Evolutionary conservation across 2,329 filamentous ascomycete species (phyloP).

Genomic region (Pezicula neosporulosa): DNA sequence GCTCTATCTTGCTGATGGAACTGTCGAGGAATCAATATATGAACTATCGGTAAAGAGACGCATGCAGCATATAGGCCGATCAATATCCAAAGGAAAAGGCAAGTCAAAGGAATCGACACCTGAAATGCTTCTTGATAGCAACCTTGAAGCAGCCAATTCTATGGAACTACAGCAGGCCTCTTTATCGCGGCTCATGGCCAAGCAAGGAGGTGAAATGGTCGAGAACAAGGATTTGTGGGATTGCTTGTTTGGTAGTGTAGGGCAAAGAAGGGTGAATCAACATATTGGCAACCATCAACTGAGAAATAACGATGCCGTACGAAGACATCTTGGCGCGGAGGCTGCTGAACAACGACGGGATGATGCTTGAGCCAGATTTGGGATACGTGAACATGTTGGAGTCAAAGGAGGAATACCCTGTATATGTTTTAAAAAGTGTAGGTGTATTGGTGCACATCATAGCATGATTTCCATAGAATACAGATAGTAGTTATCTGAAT

Average conservation of each 20-base stretch:
- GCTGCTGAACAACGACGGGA: conserved; percentile 45
- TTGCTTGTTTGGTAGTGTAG: conserved; percentile 70
- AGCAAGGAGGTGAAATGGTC: conserved; percentile 76
- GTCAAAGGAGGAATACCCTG: no score
- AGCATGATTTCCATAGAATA: no score
- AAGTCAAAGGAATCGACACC: conserved; percentile 38
- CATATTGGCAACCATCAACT: conserved; percentile 7
- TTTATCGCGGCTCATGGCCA: conserved; percentile 67
- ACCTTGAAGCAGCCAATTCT: conserved; percentile 80
- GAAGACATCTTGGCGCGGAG: conserved; percentile 41
- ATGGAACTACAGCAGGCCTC: conserved; percentile 74
- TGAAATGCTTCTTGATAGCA: conserved; percentile 50
- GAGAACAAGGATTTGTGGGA: conserved; percentile 78
- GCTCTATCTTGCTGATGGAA: conserved; percentile 89
- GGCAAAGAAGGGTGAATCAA: conserved; percentile 7
- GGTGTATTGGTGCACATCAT: no score
- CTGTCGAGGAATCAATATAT: conserved; percentile 90
- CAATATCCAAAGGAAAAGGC: conserved; percentile 29
- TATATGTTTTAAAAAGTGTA: no score
- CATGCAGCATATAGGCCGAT: conserved; percentile 67
- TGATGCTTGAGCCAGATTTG: not conserved
- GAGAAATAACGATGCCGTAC: conserved; percentile 19
- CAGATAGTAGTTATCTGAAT: no score
- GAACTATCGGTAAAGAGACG: conserved; percentile 77
- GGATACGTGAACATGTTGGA: not conserved